Evolutionary conservation across 371 early-diverging fungal species (phyloP).

Genomic region (Dinochytrium kinnereticum): DNA sequence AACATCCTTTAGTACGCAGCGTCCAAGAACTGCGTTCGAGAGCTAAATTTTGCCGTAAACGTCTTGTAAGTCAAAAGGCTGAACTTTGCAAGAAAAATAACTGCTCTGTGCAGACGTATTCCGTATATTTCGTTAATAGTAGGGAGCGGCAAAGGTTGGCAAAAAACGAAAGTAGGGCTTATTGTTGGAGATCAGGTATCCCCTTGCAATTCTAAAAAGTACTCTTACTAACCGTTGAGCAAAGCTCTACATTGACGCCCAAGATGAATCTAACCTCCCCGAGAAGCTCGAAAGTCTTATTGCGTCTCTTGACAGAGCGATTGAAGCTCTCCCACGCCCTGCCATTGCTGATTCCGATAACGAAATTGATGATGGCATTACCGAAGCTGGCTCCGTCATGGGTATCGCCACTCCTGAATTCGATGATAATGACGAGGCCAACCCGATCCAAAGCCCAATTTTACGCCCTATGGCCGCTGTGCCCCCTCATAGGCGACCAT

Average conservation of each 20-base stretch:
- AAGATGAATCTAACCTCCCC: neutral
- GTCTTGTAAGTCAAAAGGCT: constrained; percentile 7
- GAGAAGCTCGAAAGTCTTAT: constrained; percentile 13
- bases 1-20: constrained; percentile 29
- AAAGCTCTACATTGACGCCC: constrained; percentile 24
- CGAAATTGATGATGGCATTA: neutral
- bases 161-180: constrained; percentile 15
- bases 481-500: no score
- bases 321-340: neutral
- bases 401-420: no score
- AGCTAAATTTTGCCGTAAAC: constrained; percentile 32
- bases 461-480: no score
- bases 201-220: neutral
- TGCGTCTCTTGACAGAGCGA: constrained; percentile 12
- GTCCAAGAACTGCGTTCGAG: constrained; percentile 28
- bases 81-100: neutral
- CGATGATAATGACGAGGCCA: no score
- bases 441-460: no score
- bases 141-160: neutral
- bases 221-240: no score
- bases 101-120: neutral
- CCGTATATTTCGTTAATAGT: neutral
- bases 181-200: constrained; percentile 31
- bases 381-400: no score
- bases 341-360: neutral